Percentiles rank a stretch among this genome's conserved stretches.
Conservation (phyloP, 805 yeast species). For the Scheffersomyces lignosus region DNA sequence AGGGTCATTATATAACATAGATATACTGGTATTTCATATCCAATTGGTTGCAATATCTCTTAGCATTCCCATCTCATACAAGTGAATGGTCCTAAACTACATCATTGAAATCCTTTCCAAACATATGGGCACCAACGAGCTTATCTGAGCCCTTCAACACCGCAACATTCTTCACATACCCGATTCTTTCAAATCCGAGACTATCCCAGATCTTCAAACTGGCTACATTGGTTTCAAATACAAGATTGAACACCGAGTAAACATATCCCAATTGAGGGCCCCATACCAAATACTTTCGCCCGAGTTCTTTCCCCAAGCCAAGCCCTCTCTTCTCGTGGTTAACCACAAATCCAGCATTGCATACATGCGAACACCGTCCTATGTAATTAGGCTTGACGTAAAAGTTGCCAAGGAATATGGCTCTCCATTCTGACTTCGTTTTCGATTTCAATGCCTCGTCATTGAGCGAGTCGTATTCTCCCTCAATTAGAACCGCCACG, state of each 20-base stretch:
- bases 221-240: conserved; percentile 77
- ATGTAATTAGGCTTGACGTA: conserved; percentile 84
- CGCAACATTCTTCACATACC: conserved; percentile 73
- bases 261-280: conserved; percentile 80
- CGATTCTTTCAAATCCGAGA: conserved; percentile 79
- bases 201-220: conserved; percentile 79
- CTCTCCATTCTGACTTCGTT: conserved; percentile 44
- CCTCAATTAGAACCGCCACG: conserved; percentile 58
- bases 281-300: conserved; percentile 61
- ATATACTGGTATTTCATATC: too few species aligned
- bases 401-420: conserved; percentile 65
- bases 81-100: too few species aligned
- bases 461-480: conserved; percentile 19
- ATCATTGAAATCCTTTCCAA: conserved; percentile 66
- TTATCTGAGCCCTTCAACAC: conserved; percentile 60
- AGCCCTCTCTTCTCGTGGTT: conserved; percentile 57
- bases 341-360: conserved; percentile 87
- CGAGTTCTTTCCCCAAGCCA: conserved; percentile 71
- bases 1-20: too few species aligned
- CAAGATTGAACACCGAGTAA: conserved; percentile 85
- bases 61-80: too few species aligned
- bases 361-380: conserved; percentile 82
- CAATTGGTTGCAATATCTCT: too few species aligned
- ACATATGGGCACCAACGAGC: conserved; percentile 75
- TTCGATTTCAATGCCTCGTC: conserved; percentile 29